Base-by-base conservation (phyloP, 768 basidiomycete species). In the Mrakia frigida region DNA sequence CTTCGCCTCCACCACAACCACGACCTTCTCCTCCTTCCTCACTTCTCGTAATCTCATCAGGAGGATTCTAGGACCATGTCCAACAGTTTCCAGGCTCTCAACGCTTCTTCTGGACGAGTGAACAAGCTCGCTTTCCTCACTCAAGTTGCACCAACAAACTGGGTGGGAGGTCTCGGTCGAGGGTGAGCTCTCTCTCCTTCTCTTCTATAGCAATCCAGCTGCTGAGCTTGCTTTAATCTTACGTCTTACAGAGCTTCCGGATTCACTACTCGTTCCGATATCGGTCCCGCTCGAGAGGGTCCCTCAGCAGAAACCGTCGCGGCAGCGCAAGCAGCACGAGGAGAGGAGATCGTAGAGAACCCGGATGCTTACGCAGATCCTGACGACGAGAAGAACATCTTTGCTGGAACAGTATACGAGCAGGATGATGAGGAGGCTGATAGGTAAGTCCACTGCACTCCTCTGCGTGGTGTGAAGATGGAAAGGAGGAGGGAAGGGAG, bases 341-440 rank as follows among this genome's bases (percentile, higher is more conserved):
- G 94, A 9, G 94, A 98, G 84, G 95, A 96, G 80, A 78, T 78
- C 77, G 85, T 88, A 0, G 93, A 95, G 73, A 86, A 92, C 83
- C 91, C 92, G 0, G 96, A 96, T 9, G 91, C 92, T 80, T 94
- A 92, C 81, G 93, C 95, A 83, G 96, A 99, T 83, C 97, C 96
- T 33, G 97, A 99, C 82, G 96, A 98, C 82, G 95, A 98, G 85
- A 91, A 90, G 79, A 96, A 96, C 35, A 87, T 98, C 9, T 98
- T 99, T 82, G 92, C 94, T 6, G 94, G 95, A 18, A 95, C 91
- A 13, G 92, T 93, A 0, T 98, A 99, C 82, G 95, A 99, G 82
- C 90, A 91, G 75, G 97, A 98, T 79, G 97, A 99, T 78, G 95
- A 98, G 80, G 97, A 98, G 83, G 97, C 96, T 0, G 96, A 98